These are phyloP conservation scores for Tylopilus sp. DNA, from an alignment of 768 basidiomycete genomes.

Conservation along the genomic window DNA sequence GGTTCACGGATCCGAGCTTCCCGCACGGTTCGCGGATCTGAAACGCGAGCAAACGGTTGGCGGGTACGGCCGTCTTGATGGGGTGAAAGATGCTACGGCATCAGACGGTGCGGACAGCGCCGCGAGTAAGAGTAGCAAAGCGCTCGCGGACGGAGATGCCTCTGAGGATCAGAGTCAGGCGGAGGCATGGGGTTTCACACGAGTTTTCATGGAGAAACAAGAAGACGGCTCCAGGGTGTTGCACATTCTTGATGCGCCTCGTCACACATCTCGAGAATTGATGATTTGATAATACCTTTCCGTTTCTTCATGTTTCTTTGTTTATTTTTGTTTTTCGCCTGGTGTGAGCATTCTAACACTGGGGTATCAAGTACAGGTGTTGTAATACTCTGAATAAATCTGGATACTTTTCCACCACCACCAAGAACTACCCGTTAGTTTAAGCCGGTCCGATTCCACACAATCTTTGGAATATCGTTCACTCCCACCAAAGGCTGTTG, in stretches of 20 bases:
- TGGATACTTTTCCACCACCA: no score
- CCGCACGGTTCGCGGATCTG: constrained; percentile 13
- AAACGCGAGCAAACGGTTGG: background rate
- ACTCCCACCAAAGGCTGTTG: constrained; percentile 11
- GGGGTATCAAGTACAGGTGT: no score
- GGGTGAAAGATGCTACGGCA: background rate
- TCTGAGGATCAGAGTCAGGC: background rate
- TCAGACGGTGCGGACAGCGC: background rate
- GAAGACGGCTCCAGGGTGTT: constrained; percentile 18
- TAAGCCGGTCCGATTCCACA: constrained; percentile 27
- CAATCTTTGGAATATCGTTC: constrained; percentile 12
- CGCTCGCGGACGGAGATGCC: background rate
- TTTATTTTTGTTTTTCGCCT: no score
- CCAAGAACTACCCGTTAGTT: no score
- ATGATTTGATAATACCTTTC: background rate
- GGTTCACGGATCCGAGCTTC: constrained; percentile 24
- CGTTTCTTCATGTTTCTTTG: background rate
- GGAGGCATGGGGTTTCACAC: constrained; percentile 5
- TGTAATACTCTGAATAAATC: no score
- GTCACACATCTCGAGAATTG: no score
- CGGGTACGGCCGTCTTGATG: background rate
- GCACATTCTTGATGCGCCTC: no score
- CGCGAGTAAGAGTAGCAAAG: background rate
- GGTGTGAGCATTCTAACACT: no score
- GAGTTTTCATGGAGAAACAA: constrained; percentile 16